A percentile compares a stretch with the other conserved stretches of the same genome.
These are phyloP conservation scores for Malus asiatica DNA, from an alignment of 306 rosid species.

Conservation along the genomic window DNA sequence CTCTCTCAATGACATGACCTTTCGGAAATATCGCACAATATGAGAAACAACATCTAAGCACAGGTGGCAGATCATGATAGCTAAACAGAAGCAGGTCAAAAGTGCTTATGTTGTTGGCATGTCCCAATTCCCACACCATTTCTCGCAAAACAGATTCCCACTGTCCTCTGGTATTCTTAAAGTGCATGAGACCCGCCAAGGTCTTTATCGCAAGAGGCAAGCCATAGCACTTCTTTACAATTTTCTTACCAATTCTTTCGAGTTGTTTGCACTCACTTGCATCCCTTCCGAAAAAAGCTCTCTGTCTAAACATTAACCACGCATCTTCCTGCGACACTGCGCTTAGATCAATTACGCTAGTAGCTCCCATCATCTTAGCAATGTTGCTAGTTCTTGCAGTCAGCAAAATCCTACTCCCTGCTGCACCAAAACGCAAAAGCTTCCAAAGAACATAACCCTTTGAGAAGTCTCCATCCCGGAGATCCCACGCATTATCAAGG, in stretches of 20 bases:
- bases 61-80: slow-evolving; percentile 5
- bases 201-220: slow-evolving; percentile 14
- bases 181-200: slow-evolving; percentile 4
- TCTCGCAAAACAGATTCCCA: neutral
- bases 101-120: neutral
- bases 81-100: neutral
- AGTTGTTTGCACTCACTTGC: neutral
- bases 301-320: neutral
- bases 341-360: neutral
- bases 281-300: neutral
- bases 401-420: slow-evolving; percentile 6
- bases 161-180: neutral
- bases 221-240: neutral
- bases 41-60: slow-evolving; percentile 7
- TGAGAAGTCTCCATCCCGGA: neutral
- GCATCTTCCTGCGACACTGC: neutral
- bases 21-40: slow-evolving; percentile 10
- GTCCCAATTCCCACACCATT: slow-evolving; percentile 4
- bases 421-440: neutral
- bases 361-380: slow-evolving; percentile 10
- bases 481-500: slow-evolving; percentile 1
- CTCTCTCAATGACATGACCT: neutral
- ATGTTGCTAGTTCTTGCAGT: slow-evolving; percentile 3
- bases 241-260: neutral
- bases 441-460: neutral